Conservation (phyloP, 768 basidiomycete genomes). For the Boletus barrowsii region DNA sequence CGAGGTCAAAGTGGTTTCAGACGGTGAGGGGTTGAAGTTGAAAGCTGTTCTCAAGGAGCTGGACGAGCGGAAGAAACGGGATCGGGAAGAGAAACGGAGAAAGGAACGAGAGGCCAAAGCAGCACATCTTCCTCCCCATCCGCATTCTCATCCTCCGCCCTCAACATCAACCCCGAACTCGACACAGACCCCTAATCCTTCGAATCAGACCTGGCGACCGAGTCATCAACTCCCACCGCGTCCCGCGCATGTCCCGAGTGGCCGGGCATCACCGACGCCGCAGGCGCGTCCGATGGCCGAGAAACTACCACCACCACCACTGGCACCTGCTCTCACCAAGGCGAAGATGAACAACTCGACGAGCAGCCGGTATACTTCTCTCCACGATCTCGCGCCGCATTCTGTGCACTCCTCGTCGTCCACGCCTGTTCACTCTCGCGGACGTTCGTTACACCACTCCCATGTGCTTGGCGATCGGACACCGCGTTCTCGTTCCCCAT, state of each 20-base stretch:
- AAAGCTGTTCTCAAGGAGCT: conserved; percentile 66
- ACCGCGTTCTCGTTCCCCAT: conserved; percentile 37
- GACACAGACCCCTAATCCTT: conserved; percentile 22
- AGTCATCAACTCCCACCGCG: conserved; percentile 31
- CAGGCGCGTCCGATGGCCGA: conserved; percentile 29
- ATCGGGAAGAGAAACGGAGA: conserved; percentile 47
- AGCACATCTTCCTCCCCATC: conserved; percentile 11
- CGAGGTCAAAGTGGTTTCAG: conserved; percentile 73
- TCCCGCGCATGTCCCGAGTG: conserved; percentile 23
- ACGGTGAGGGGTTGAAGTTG: conserved; percentile 66
- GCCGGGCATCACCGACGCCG: conserved; percentile 27
- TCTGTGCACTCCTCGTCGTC: conserved; percentile 34
- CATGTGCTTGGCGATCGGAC: conserved; percentile 17
- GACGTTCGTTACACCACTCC: conserved; percentile 24
- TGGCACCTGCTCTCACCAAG: conserved; percentile 15
- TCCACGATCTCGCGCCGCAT: conserved; percentile 19
- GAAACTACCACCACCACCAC: conserved; percentile 20
- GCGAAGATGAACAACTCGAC: conserved; percentile 26
- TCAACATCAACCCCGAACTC: conserved; percentile 28
- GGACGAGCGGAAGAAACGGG: conserved; percentile 48
- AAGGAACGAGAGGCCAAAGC: conserved; percentile 31
- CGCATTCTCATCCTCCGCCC: conserved; percentile 9
- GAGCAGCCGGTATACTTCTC: conserved; percentile 20
- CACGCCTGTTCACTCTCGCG: conserved; percentile 30
- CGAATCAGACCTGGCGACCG: conserved; percentile 20